Evolutionary conservation across 345 rosid species (phyloP), one percentile per base, ranked within the genome.

Genomic region (Iberis pinnata): DNA sequence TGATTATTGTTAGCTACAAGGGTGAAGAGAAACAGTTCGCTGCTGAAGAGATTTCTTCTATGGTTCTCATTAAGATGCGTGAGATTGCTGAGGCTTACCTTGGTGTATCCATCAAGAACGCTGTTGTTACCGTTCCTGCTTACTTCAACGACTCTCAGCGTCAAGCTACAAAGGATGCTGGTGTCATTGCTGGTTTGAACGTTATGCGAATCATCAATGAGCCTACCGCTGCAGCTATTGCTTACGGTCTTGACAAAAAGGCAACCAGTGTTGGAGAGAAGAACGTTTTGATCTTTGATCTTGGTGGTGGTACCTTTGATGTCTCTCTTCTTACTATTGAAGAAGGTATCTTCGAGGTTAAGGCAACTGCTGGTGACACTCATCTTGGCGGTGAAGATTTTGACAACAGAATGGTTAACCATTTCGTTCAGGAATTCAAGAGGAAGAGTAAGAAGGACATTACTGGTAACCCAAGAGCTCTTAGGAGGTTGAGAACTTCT

Each of bases 21-120:
- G 87, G 84, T 53, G 81, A 78, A 32, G 88, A 81, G 8, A 76
- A 81, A 31, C 73, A 74, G 58, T 81, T 78, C 40, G 80, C 84
- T 19, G 84, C 84, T 2, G 84, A 81, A 57, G 84, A 81, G 56
- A 81, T 76, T 20, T 81, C 88, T 46, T 81, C 88, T 14, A 82
- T 79, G 89, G 89, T 79, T 40, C 81, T 82, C 26, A 79, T 73
- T 0, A 80, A 83, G 71, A 83, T 80, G 86, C 83, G 86, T 14
- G 89, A 83, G 70, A 80, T 80, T 38, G 86, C 84, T 6, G 89
- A 83, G 72, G 82, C 84, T 15, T 83, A 62, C 68, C 89, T 83
- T 59, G 89, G 89, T 27, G 54, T 65, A 9, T 45, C 82, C 0
- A 26, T 80, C 29, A 83, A 83, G 58, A 58, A 70, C 41, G 74